These are phyloP conservation scores for Salinomyces thailandicus DNA, from an alignment of 2,329 filamentous ascomycete genomes.

Conservation along the genomic window DNA sequence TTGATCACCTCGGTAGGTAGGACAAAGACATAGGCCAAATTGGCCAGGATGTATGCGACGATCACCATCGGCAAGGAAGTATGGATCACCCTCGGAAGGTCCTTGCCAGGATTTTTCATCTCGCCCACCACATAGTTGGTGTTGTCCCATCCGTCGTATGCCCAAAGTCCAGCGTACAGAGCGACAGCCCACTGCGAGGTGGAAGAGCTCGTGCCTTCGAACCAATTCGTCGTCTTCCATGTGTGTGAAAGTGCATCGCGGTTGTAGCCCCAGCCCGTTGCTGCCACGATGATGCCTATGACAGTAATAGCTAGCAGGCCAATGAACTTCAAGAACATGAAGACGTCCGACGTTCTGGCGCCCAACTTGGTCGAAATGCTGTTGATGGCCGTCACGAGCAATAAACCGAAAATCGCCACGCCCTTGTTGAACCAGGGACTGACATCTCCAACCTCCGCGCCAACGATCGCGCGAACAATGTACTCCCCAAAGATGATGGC, in stretches of 20 bases:
- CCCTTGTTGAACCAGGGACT: slow-evolving; percentile 85
- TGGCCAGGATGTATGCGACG: slow-evolving; percentile 77
- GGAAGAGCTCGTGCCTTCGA: slow-evolving; percentile 70
- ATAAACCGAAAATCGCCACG: slow-evolving; percentile 67
- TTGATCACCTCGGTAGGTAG: slow-evolving; percentile 72
- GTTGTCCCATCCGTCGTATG: slow-evolving; percentile 98
- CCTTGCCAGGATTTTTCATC: slow-evolving; percentile 81
- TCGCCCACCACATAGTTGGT: slow-evolving; percentile 97
- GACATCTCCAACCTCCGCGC: slow-evolving; percentile 70
- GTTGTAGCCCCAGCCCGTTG: slow-evolving; percentile 69
- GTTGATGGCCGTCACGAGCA: slow-evolving; percentile 73
- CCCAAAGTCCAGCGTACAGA: slow-evolving; percentile 91
- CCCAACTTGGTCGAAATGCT: slow-evolving; percentile 83
- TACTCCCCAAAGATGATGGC: slow-evolving; percentile 98
- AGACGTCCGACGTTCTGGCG: slow-evolving; percentile 75
- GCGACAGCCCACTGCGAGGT: slow-evolving; percentile 86
- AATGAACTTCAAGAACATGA: slow-evolving; percentile 96
- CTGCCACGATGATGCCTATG: slow-evolving; percentile 77
- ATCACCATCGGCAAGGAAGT: slow-evolving; percentile 95
- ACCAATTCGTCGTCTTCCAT: slow-evolving; percentile 80
- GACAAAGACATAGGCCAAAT: slow-evolving; percentile 88
- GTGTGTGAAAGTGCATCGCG: slow-evolving; percentile 52
- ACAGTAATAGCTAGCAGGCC: slow-evolving; percentile 79
- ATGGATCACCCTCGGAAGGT: slow-evolving; percentile 89
- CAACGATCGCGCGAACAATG: slow-evolving; percentile 75